Evolutionary conservation across 2,329 filamentous ascomycete species (phyloP).

Genomic region (Alternaria postmessia): DNA sequence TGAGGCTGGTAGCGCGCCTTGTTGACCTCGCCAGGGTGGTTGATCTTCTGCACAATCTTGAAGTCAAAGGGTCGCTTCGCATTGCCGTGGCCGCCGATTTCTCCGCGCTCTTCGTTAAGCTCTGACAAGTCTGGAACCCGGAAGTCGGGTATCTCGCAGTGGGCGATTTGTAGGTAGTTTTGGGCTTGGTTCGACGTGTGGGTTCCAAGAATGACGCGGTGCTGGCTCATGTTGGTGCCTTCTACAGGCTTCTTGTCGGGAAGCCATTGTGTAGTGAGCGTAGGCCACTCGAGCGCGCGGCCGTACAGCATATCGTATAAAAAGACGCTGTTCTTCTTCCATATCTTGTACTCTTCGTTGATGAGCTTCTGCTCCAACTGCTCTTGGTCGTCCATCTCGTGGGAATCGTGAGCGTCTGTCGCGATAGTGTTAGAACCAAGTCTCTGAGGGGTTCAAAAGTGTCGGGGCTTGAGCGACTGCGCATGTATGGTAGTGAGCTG

Average conservation of each 20-base stretch:
- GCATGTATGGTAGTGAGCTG: background rate
- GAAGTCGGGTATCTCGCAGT: conserved; percentile 89
- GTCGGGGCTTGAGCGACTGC: background rate
- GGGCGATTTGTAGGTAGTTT: conserved; percentile 94
- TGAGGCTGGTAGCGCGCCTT: conserved; percentile 98
- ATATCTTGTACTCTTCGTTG: conserved; percentile 99
- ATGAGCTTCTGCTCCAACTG: conserved; percentile 84
- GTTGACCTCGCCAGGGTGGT: conserved; percentile 96
- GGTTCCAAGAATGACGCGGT: conserved; percentile 91
- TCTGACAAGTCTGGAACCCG: conserved; percentile 76
- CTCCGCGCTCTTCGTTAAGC: conserved; percentile 89
- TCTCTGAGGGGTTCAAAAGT: background rate
- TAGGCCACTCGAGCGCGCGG: conserved; percentile 96
- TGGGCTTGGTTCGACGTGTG: conserved; percentile 86
- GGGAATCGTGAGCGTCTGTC: conserved; percentile 52
- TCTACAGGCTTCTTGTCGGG: conserved; percentile 72
- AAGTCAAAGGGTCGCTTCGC: conserved; percentile 82
- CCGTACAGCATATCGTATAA: conserved; percentile 97
- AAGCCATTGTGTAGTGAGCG: conserved; percentile 97
- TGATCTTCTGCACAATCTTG: conserved; percentile 92
- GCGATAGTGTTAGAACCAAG: conserved; percentile 5
- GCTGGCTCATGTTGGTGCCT: conserved; percentile 85
- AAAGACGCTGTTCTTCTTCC: conserved; percentile 99
- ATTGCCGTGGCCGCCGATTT: conserved; percentile 92
- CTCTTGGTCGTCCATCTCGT: conserved; percentile 72